Evolutionary conservation across 306 rosid species (phyloP), one percentile per base, ranked within the genome.

Genomic region (Hippophae rhamnoides): DNA sequence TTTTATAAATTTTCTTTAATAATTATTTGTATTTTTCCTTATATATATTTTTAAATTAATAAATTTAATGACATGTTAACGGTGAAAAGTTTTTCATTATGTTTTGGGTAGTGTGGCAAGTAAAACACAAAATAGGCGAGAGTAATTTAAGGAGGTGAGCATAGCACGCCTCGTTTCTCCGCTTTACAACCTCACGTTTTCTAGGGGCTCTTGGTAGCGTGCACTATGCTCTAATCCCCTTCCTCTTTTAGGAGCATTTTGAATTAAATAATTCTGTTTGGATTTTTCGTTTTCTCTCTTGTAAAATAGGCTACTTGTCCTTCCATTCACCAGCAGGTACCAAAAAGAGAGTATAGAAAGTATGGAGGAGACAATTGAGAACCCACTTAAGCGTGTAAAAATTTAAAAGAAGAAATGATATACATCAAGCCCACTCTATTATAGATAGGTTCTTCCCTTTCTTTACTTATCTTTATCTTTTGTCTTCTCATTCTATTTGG

Each of bases 151-250:
- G 46, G 69, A 74, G 75, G 74, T 74, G 74, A 71, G 83, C 84
- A 60, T 54, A 66, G 77, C 78, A 64, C 76, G 77, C 86, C 73
- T 82, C 77, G 75, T 81, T 84, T 68, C 69, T 72, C 60, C 62
- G 77, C 74, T 68, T 74, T 80, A 61, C 86, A 73, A 85, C 81
- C 80, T 61, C 73, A 63, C 77, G 23, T 56, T 74, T 43, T 78
- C 57, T 70, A 60, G 76, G 56, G 50, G 56, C 61, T 72, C 64
- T 31, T 69, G 73, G 79, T 84, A 81, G 89, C 94, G 86, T 90
- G 84, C 62, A 10, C 50, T 56, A 49, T 72, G 72, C 58, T 71
- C 82, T 77, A 73, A 68, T 80, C 69, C 72, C 47, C 49, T 68
- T 77, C 76, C 76, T 64, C 69, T 68, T 81, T 86, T 71, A 31